Evolutionary conservation across 2,329 filamentous ascomycete genomes (phyloP).

Genomic region (Scytalidium sp.): DNA sequence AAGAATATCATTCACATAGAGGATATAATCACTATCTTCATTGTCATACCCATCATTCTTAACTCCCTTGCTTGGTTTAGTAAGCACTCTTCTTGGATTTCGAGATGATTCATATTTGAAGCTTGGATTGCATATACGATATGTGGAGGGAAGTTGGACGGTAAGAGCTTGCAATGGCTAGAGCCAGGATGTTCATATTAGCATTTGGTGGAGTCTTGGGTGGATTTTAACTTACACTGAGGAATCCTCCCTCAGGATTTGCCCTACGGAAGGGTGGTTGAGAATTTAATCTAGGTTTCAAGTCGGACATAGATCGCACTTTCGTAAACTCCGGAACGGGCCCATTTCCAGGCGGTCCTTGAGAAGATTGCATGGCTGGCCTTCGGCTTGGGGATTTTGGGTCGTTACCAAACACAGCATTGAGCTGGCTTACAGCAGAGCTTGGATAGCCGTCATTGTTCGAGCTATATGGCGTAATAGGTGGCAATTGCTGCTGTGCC

Average conservation of each 20-base stretch:
- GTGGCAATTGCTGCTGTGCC: slow-evolving; percentile 66
- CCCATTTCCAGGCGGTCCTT: slow-evolving; percentile 50
- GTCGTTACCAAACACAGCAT: slow-evolving; percentile 58
- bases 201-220: neutral
- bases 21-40: slow-evolving; percentile 97
- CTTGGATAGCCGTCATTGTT: slow-evolving; percentile 69
- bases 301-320: slow-evolving; percentile 67
- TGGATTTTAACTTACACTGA: slow-evolving; percentile 66
- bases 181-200: slow-evolving; percentile 20
- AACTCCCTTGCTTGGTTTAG: slow-evolving; percentile 95
- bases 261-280: slow-evolving; percentile 91
- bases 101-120: slow-evolving; percentile 99
- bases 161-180: slow-evolving; percentile 95
- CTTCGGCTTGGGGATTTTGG: slow-evolving; percentile 54
- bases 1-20: slow-evolving; percentile 98
- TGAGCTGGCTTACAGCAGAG: slow-evolving; percentile 68
- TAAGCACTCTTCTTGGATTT: slow-evolving; percentile 91
- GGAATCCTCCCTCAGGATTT: slow-evolving; percentile 95
- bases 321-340: slow-evolving; percentile 87
- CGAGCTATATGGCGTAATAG: slow-evolving; percentile 67
- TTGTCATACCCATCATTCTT: slow-evolving; percentile 99
- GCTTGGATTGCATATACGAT: slow-evolving; percentile 94
- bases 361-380: slow-evolving; percentile 43
- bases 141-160: slow-evolving; percentile 87
- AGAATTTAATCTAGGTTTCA: slow-evolving; percentile 78